Evolutionary conservation across 805 yeast species (phyloP), one percentile per base, ranked within the genome.

Genomic region (Kurtzmaniella cleridarum): DNA sequence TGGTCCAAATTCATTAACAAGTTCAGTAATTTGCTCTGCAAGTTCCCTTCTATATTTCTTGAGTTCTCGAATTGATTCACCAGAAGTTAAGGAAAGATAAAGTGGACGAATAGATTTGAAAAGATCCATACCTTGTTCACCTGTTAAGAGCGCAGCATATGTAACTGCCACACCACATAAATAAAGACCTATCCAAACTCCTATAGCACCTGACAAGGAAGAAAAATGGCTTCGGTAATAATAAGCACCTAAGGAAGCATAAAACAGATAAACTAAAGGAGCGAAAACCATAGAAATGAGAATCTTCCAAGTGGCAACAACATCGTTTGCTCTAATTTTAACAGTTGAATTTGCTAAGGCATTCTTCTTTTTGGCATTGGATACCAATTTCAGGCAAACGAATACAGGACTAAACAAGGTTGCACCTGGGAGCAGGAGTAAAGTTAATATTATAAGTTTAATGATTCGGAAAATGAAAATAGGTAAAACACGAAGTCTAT

Each of bases 271-370:
- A 23, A 93, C 66, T 31, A 87, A 58, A 2, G 98, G 98, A 0
- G 97, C 95, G 39, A 87, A 64, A 4, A 91, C 95, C 76, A 93
- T 75, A 27, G 90, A 80, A 30, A 91, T 88, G 46, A 93, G 69
- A 34, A 93, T 82, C 61, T 93, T 93, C 98, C 98, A 93, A 1
- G 98, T 90, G 2, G 98, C 98, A 43, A 93, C 76, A 18, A 93
- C 97, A 60, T 93, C 98, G 41, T 80, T 83, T 13, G 95, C 98
- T 54, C 81, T 80, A 43, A 93, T 81, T 58, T 93, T 93, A 16
- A 93, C 98, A 0, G 89, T 75, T 0, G 97, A 89, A 6, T 75
- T 81, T 9, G 89, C 90, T 43, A 93, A 69, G 0, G 98, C 98
- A 34, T 77, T 74, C 41, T 62, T 69, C 26, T 91, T 88, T 60